Percentiles rank a stretch among this genome's conserved stretches.
Evolutionary conservation across 148 eudicot genomes (phyloP).

Genomic region (Rhododendron williamsianum): DNA sequence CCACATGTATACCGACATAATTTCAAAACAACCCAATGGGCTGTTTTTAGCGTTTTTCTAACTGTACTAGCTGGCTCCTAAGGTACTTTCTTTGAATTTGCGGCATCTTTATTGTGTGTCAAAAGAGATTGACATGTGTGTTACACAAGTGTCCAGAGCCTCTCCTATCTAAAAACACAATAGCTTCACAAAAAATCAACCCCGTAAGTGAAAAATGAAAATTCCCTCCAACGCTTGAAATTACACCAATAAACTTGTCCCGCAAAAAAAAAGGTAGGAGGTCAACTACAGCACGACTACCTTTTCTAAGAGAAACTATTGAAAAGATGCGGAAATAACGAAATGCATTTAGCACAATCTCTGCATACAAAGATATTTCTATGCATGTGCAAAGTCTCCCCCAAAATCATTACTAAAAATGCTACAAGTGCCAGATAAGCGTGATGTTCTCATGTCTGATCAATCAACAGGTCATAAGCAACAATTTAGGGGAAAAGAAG

Average conservation of each 20-base stretch:
- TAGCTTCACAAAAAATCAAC: neutral
- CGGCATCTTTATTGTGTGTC: neutral
- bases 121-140: neutral
- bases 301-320: neutral
- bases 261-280: neutral
- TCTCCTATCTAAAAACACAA: neutral
- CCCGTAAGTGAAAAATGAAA: neutral
- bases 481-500: neutral
- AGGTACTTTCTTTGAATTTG: neutral
- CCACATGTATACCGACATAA: neutral
- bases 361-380: neutral
- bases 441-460: neutral
- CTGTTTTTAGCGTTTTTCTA: neutral
- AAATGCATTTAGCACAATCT: neutral
- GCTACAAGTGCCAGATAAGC: neutral
- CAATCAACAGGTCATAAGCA: neutral
- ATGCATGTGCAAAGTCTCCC: neutral
- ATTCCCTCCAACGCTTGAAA: neutral
- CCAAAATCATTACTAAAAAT: neutral
- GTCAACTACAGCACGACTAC: neutral
- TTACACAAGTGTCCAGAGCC: neutral
- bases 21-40: neutral
- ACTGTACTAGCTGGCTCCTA: neutral
- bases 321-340: neutral
- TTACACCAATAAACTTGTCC: neutral